Percentiles rank a stretch among this genome's conserved stretches.
phyloP scores from a whole-genome alignment of 306 rosid genomes.

The Crotalaria pallida region DNA sequence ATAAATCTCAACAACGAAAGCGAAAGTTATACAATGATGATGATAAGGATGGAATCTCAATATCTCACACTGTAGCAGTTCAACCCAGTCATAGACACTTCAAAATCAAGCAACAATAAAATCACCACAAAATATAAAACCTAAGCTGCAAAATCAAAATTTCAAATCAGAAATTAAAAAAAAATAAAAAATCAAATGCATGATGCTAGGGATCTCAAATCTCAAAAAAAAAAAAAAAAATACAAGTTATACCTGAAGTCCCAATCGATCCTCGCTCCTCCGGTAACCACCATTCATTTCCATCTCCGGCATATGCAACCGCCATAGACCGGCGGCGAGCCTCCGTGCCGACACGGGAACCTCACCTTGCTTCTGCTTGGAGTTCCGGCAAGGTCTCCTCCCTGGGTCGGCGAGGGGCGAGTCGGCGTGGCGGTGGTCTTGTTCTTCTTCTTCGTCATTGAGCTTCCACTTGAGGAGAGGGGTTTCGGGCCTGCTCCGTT shows the following conservation, averaged over 20 bases:
- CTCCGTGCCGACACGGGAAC: conserved; percentile 58
- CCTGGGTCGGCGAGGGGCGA: conserved; percentile 16
- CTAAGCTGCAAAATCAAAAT: conserved; percentile 19
- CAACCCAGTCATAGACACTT: neutral
- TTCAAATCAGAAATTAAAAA: conserved; percentile 16
- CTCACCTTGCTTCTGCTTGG: conserved; percentile 35
- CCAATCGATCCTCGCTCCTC: conserved; percentile 20
- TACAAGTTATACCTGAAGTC: conserved; percentile 52
- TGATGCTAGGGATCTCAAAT: conserved; percentile 14
- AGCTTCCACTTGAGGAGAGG: conserved; percentile 80
- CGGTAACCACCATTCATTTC: neutral
- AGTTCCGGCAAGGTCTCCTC: conserved; percentile 27
- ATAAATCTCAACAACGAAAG: neutral
- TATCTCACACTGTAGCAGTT: neutral
- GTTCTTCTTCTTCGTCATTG: conserved; percentile 34
- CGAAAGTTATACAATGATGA: conserved; percentile 8
- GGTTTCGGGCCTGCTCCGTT: conserved; percentile 83
- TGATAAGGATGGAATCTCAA: conserved; percentile 23
- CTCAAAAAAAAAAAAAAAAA: neutral
- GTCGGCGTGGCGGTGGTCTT: conserved; percentile 32
- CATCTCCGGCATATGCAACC: conserved; percentile 69
- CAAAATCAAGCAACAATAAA: conserved; percentile 20
- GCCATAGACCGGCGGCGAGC: conserved; percentile 87
- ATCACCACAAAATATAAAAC: neutral
- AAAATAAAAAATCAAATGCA: neutral